Evolutionary conservation across 1,284 basidiomycete genomes (phyloP), one percentile per base, ranked within the genome.

Genomic region (Cutaneotrichosporon curvatum): DNA sequence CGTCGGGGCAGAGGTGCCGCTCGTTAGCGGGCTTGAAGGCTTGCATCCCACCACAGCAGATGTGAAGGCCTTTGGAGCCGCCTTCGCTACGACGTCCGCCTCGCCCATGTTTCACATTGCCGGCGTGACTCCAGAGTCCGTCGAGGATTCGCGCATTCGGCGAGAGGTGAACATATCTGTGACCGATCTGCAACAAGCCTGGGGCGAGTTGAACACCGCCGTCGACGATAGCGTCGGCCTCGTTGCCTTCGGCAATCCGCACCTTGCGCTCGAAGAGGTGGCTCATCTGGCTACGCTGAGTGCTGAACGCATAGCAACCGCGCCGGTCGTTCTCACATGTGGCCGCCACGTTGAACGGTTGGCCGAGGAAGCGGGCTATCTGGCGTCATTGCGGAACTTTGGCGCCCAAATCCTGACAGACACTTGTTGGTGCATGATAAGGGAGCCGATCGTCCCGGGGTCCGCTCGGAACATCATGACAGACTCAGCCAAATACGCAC

Each of bases 351-450:
- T 51, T 12, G 30, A n/a, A n/a, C n/a, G n/a, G n/a, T n/a, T 37
- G 28, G 50, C 50, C 14, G 38, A 44, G 19, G 21, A 10, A 11
- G 22, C n/a, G 4, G 50, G 45, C 12, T 40, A 37, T n/a, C 21
- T 44, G 20, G 37, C 20, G 0, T n/a, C 34, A 4, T 31, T 51
- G 33, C 15, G n/a, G 2, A 41, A 12, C 20, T 47, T 47, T 23
- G 50, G 50, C 34, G 50, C 41, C 0, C 28, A 38, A 6, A 21
- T 47, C 20, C 14, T 47, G 30, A 34, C 37, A 22, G 50, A 51
- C 22, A 41, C 44, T 22, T 51, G 50, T 31, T 51, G 50, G 50
- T 51, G 50, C 42, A 43, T 51, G 40, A 32, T 49, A 18, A 15
- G 25, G 33, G 35, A 40, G 18, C 48, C 48, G 4, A 35, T 49